phyloP scores from a whole-genome alignment of 1,139 yeast genomes.

The Yamadazyma epiphylla region DNA sequence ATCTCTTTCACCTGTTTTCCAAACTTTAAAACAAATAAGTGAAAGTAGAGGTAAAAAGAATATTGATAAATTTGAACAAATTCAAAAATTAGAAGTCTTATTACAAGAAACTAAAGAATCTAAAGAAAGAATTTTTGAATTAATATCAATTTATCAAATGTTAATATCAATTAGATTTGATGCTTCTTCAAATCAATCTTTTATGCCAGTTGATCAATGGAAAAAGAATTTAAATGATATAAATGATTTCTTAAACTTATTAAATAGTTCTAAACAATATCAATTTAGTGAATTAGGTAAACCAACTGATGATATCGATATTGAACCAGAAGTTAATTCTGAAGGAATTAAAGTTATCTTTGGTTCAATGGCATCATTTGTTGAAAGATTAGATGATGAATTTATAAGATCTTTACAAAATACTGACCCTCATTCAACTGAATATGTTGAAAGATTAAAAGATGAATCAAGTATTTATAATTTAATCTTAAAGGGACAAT shows the following conservation, averaged over 20 bases:
- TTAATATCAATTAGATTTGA: slow-evolving; percentile 89
- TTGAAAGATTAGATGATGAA: slow-evolving; percentile 95
- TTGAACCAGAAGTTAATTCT: slow-evolving; percentile 64
- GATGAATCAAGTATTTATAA: slow-evolving; percentile 80
- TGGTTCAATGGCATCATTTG: slow-evolving; percentile 82
- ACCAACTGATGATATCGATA: slow-evolving; percentile 76
- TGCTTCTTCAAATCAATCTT: slow-evolving; percentile 59
- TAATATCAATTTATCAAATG: slow-evolving; percentile 73
- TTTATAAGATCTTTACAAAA: slow-evolving; percentile 82
- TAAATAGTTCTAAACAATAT: slow-evolving; percentile 62
- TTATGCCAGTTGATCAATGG: slow-evolving; percentile 86
- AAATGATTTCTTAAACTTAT: slow-evolving; percentile 55
- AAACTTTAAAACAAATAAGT: slow-evolving; percentile 67
- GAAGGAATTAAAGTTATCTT: slow-evolving; percentile 69
- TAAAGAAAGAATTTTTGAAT: slow-evolving; percentile 57
- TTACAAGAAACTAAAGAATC: slow-evolving; percentile 29
- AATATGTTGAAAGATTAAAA: slow-evolving; percentile 84
- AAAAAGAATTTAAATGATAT: slow-evolving; percentile 63
- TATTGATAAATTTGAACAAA: slow-evolving; percentile 80
- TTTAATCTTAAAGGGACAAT: slow-evolving; percentile 78
- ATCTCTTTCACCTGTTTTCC: slow-evolving; percentile 54
- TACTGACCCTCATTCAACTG: slow-evolving; percentile 93
- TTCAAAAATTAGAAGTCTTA: slow-evolving; percentile 64
- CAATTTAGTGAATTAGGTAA: slow-evolving; percentile 76
- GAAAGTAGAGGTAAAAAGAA: slow-evolving; percentile 96